A percentile compares a stretch with the other conserved stretches of the same genome.
phyloP scores from a whole-genome alignment of 768 basidiomycete species.

The Hemileccinum rubropunctum region DNA sequence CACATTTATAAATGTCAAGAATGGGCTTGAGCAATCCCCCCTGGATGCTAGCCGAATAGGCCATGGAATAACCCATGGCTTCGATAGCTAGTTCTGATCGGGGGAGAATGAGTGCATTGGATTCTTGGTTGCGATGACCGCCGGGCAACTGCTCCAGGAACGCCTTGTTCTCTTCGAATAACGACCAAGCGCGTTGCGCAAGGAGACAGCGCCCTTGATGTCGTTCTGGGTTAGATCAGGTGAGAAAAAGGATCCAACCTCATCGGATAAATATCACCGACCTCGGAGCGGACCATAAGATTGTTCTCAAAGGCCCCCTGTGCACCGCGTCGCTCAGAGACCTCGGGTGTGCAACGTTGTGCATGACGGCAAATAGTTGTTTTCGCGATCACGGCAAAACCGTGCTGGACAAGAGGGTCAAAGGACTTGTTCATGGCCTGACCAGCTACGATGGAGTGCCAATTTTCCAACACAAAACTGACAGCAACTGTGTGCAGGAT shows the following conservation, averaged over 20 bases:
- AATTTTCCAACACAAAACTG: conserved; percentile 48
- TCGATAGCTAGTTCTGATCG: conserved; percentile 51
- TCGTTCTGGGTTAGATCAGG: conserved; percentile 19
- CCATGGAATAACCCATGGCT: conserved; percentile 62
- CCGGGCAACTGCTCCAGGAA: too few relatives aligned
- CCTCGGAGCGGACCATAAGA: conserved; percentile 55
- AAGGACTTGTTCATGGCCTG: conserved; percentile 37
- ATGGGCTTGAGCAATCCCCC: conserved; percentile 46
- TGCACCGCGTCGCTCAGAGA: conserved; percentile 63
- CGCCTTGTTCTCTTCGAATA: too few relatives aligned
- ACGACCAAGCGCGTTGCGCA: too few relatives aligned
- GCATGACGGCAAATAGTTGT: conserved; percentile 53
- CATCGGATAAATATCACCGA: conserved; percentile 20
- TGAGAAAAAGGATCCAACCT: neutral
- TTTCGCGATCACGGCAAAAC: conserved; percentile 54
- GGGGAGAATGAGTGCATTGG: conserved; percentile 55
- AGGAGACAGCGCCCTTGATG: conserved; percentile 44
- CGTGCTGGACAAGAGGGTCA: conserved; percentile 53
- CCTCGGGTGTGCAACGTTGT: conserved; percentile 46
- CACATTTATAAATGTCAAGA: conserved; percentile 54
- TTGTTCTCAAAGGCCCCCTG: conserved; percentile 67
- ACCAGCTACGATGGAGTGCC: conserved; percentile 38
- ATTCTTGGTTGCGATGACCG: conserved; percentile 17
- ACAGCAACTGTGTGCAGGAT: conserved; percentile 52
- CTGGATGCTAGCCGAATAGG: conserved; percentile 51